These are phyloP conservation scores for Ophiostoma novo-ulmi DNA, from an alignment of 2,329 filamentous ascomycete genomes.

Conservation along the genomic window DNA sequence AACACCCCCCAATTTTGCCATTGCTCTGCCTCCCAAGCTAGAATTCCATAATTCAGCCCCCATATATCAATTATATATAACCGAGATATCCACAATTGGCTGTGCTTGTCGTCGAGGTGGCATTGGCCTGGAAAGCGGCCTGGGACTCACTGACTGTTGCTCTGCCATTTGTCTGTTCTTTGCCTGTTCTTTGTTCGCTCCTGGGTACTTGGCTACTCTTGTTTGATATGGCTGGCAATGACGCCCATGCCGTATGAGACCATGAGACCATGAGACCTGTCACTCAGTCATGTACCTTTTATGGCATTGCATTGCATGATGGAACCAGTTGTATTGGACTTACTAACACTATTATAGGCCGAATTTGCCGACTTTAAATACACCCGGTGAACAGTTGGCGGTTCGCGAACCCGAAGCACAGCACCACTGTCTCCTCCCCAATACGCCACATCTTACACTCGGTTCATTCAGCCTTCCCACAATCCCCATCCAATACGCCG, in stretches of 20 bases:
- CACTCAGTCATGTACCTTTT: not conserved
- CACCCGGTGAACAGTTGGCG: not conserved
- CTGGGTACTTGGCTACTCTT: not conserved
- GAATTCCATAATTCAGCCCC: not conserved
- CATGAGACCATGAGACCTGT: not conserved
- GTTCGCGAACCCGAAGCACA: not conserved
- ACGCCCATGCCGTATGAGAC: not conserved
- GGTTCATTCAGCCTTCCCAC: slow-evolving; percentile 11
- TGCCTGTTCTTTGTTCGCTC: not conserved
- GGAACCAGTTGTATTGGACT: not conserved
- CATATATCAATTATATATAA: not conserved
- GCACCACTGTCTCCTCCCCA: not conserved
- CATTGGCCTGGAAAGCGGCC: not conserved
- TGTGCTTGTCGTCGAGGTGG: not conserved
- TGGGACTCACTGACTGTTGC: not conserved
- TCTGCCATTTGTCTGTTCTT: not conserved
- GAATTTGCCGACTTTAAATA: not conserved
- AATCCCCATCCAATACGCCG: slow-evolving; percentile 17
- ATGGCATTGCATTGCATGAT: not conserved
- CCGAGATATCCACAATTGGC: slow-evolving; percentile 4
- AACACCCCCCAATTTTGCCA: not conserved
- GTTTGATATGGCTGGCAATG: not conserved
- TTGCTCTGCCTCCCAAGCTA: not conserved
- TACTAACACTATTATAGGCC: not conserved
- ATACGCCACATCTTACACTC: not conserved